A percentile compares a stretch with the other conserved stretches of the same genome.
Conservation (phyloP, 2,329 filamentous ascomycete species). For the Mariannaea sp. region DNA sequence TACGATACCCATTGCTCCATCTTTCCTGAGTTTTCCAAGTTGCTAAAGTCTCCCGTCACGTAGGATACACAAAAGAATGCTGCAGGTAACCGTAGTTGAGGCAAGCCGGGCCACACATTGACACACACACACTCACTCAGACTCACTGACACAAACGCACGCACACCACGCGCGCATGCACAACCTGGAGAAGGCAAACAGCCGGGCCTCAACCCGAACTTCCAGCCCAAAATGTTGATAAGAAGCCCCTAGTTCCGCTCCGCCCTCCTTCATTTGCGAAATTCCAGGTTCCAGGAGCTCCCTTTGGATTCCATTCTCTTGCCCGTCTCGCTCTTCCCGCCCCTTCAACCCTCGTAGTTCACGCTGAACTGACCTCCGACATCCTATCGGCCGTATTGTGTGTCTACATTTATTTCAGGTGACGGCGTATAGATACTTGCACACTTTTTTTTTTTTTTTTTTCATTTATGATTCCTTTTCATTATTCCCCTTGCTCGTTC, state of each 20-base stretch:
- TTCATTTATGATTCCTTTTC: neutral
- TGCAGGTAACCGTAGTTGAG: slow-evolving; percentile 18
- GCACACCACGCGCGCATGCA: neutral
- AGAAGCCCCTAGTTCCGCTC: neutral
- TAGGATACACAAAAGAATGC: slow-evolving; percentile 14
- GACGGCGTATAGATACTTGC: slow-evolving; percentile 9
- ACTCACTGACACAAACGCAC: neutral
- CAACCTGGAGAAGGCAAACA: slow-evolving; percentile 15
- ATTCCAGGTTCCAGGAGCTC: neutral
- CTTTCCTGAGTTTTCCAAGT: neutral
- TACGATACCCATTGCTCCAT: neutral
- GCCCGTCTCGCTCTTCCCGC: neutral
- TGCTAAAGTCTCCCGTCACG: slow-evolving; percentile 5
- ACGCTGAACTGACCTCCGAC: neutral
- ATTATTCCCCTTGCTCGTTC: neutral
- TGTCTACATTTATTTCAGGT: slow-evolving; percentile 5
- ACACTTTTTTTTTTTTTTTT: slow-evolving; percentile 1
- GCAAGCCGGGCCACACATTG: slow-evolving; percentile 4
- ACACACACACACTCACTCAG: slow-evolving; percentile 3
- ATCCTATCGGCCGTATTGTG: slow-evolving; percentile 10
- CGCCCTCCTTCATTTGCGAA: neutral
- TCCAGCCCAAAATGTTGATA: slow-evolving; percentile 4
- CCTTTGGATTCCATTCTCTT: neutral
- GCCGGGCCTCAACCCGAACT: neutral
- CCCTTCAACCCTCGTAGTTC: neutral